These are phyloP conservation scores for Pseudoneurospora amorphoporcata DNA, from an alignment of 495 filamentous ascomycete genomes.

Conservation along the genomic window DNA sequence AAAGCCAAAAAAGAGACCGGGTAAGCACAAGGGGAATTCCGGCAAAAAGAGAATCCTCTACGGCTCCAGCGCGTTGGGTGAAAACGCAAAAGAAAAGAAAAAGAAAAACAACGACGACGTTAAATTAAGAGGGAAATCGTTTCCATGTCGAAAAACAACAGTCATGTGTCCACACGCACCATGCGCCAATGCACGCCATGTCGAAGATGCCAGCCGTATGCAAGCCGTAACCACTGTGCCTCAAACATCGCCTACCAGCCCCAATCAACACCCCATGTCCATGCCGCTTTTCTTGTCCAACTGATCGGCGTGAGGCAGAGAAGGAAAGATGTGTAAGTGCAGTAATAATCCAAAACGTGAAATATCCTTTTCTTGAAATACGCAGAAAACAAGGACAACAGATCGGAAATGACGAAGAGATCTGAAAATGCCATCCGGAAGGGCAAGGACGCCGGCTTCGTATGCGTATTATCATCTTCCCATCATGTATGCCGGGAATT, in stretches of 20 bases:
- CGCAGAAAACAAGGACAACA: conserved; percentile 2
- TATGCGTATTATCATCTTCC: conserved; percentile 10
- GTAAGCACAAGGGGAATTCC: conserved; percentile 9
- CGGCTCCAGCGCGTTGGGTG: conserved; percentile 6
- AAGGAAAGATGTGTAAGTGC: not conserved
- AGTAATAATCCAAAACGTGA: not conserved
- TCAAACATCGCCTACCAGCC: conserved; percentile 2
- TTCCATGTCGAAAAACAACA: conserved; percentile 8
- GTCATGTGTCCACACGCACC: conserved; percentile 6
- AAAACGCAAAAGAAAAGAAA: conserved; percentile 5
- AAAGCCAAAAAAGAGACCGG: conserved; percentile 6
- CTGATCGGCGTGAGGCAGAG: not conserved
- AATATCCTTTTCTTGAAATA: not conserved
- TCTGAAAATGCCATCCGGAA: not conserved
- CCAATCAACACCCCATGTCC: conserved; percentile 7
- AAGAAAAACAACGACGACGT: conserved; percentile 4
- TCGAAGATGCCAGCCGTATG: conserved; percentile 9
- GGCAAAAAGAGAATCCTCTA: conserved; percentile 9
- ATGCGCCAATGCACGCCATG: conserved; percentile 12
- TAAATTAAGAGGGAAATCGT: conserved; percentile 11
- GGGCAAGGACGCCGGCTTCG: not conserved
- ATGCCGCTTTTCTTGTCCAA: conserved; percentile 11
- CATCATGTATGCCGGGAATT: conserved; percentile 23
- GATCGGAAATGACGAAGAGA: not conserved
- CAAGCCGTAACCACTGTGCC: conserved; percentile 2